Percentiles rank a stretch among this genome's conserved stretches.
phyloP scores from a whole-genome alignment of 2,329 filamentous ascomycete species.

The Incumbomyces lentus region DNA sequence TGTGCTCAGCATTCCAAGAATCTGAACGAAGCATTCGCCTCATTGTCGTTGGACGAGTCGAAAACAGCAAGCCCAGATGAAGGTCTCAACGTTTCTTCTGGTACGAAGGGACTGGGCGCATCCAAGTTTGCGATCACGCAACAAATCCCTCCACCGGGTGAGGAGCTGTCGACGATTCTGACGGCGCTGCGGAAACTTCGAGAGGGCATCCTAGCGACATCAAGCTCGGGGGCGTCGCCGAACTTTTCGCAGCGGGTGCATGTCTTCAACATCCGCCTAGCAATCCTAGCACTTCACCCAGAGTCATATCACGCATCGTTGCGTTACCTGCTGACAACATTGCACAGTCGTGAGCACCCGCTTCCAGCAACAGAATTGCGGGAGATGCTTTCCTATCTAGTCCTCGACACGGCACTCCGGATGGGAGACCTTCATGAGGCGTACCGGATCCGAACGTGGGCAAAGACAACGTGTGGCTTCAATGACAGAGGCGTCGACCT shows the following conservation, averaged over 20 bases:
- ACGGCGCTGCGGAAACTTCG: slow-evolving; percentile 82
- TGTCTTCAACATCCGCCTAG: slow-evolving; percentile 78
- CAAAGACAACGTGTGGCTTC: slow-evolving; percentile 44
- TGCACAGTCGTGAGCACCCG: slow-evolving; percentile 55
- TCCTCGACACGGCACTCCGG: slow-evolving; percentile 82
- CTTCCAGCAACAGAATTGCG: slow-evolving; percentile 62
- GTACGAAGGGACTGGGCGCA: slow-evolving; percentile 8
- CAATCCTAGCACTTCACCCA: slow-evolving; percentile 68
- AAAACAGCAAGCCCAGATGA: slow-evolving; percentile 29
- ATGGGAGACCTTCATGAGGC: slow-evolving; percentile 65
- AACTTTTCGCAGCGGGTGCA: slow-evolving; percentile 77
- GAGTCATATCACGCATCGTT: slow-evolving; percentile 87
- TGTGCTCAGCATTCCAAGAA: slow-evolving; percentile 66
- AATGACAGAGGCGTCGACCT: slow-evolving; percentile 58
- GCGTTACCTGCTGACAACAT: slow-evolving; percentile 60
- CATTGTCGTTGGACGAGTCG: slow-evolving; percentile 39
- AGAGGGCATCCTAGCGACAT: slow-evolving; percentile 67
- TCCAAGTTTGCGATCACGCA: slow-evolving; percentile 8
- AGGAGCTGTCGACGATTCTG: slow-evolving; percentile 63
- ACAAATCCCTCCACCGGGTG: slow-evolving; percentile 30
- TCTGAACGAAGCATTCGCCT: slow-evolving; percentile 64
- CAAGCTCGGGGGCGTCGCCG: slow-evolving; percentile 60
- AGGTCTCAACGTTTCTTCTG: slow-evolving; percentile 17
- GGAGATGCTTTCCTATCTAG: slow-evolving; percentile 69
- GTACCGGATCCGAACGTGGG: slow-evolving; percentile 50